Percentiles rank a stretch among this genome's conserved stretches.
phyloP scores from a whole-genome alignment of 2,329 filamentous ascomycete species.

The Colletotrichum ledebouriae region DNA sequence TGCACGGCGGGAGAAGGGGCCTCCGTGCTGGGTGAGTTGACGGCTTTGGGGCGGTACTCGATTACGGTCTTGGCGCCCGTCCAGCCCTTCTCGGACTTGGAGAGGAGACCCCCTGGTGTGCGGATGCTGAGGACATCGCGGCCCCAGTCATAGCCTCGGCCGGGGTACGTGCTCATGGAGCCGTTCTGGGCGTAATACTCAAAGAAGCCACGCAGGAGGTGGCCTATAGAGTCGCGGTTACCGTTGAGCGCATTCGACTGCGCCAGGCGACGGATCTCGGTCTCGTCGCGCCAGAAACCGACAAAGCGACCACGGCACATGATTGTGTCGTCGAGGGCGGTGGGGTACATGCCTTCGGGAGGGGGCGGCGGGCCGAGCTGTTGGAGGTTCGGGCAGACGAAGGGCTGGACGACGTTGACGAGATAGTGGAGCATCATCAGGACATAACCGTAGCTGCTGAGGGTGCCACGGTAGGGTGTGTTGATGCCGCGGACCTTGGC shows the following conservation, averaged over 20 bases:
- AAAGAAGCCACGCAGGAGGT: slow-evolving; percentile 86
- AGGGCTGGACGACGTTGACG: slow-evolving; percentile 83
- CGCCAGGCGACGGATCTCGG: slow-evolving; percentile 74
- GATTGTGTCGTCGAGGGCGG: slow-evolving; percentile 54
- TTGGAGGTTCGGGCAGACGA: slow-evolving; percentile 88
- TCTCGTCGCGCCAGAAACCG: slow-evolving; percentile 83
- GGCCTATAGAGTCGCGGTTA: slow-evolving; percentile 78
- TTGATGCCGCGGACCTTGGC: slow-evolving; percentile 89
- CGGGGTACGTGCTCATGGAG: slow-evolving; percentile 62
- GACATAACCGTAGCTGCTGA: slow-evolving; percentile 92
- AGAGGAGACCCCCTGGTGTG: slow-evolving; percentile 75
- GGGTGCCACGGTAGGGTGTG: slow-evolving; percentile 84
- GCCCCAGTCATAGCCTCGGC: slow-evolving; percentile 82
- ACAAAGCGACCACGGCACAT: slow-evolving; percentile 76
- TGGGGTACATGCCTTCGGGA: slow-evolving; percentile 47
- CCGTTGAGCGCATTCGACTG: slow-evolving; percentile 70
- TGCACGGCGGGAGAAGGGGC: slow-evolving; percentile 11
- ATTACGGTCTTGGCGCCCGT: slow-evolving; percentile 80
- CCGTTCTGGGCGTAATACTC: slow-evolving; percentile 82
- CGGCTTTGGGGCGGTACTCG: slow-evolving; percentile 39
- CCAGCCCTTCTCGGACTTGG: slow-evolving; percentile 87
- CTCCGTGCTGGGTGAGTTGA: slow-evolving; percentile 26
- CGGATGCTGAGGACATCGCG: slow-evolving; percentile 84
- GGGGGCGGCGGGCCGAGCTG: slow-evolving; percentile 61
- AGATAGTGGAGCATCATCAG: slow-evolving; percentile 94